Conservation (phyloP, 2,329 filamentous ascomycete species). For the Hypocrella siamensis region DNA sequence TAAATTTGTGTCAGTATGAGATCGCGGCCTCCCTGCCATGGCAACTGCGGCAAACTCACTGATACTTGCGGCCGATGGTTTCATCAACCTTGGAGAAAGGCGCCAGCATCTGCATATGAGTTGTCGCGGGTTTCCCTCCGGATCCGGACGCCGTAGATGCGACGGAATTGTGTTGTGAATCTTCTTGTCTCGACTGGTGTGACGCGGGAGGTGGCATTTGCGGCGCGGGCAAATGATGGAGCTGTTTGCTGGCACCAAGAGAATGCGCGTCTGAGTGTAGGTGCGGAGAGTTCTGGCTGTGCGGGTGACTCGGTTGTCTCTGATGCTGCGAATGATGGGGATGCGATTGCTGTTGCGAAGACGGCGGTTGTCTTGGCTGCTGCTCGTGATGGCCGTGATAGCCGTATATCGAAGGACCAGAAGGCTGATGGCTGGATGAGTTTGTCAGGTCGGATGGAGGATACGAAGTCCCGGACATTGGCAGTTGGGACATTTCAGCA, state of each 20-base stretch:
- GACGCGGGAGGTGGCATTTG: slow-evolving; percentile 6
- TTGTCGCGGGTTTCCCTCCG: slow-evolving; percentile 6
- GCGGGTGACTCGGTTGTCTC: slow-evolving; percentile 1
- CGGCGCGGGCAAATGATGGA: slow-evolving; percentile 5
- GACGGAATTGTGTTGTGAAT: slow-evolving; percentile 3
- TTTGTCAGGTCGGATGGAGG: slow-evolving; percentile 9
- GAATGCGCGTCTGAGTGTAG: slow-evolving; percentile 9
- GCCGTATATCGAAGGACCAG: slow-evolving; percentile 2
- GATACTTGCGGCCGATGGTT: slow-evolving; percentile 17
- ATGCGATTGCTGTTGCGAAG: slow-evolving; percentile 2
- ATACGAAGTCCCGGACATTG: slow-evolving; percentile 12
- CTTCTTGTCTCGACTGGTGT: slow-evolving; percentile 10
- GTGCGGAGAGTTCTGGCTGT: slow-evolving; percentile 5
- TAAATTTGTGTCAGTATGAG: slow-evolving; percentile 7
- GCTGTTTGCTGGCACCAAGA: slow-evolving; percentile 3
- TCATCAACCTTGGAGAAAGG: slow-evolving; percentile 19
- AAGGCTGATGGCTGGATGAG: slow-evolving; percentile 8
- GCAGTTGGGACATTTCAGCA: slow-evolving; percentile 15
- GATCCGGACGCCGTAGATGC: slow-evolving; percentile 1
- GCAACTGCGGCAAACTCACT: slow-evolving; percentile 12
- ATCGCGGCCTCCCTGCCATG: too few species aligned
- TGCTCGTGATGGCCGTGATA: slow-evolving; percentile 5
- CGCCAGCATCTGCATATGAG: slow-evolving; percentile 8
- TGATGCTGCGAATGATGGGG: slow-evolving; percentile 8
- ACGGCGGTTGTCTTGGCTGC: slow-evolving; percentile 1